Conservation (phyloP, 805 yeast genomes). For the Hanseniaspora singularis region DNA sequence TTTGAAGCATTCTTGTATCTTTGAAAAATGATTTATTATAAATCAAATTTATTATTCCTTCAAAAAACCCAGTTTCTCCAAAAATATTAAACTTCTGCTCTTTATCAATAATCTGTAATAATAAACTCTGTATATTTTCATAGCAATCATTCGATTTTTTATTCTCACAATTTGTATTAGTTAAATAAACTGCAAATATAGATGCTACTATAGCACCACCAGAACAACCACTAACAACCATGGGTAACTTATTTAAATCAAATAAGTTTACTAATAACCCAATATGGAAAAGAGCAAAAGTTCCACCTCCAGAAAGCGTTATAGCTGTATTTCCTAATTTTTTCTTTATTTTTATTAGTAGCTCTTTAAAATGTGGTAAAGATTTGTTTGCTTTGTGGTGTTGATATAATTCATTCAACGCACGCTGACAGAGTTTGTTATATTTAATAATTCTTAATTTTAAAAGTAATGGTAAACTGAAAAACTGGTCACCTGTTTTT, state of each 20-base stretch:
- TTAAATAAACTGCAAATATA: conserved; percentile 66
- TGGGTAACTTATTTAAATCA: conserved; percentile 66
- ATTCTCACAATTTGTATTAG: conserved; percentile 38
- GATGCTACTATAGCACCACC: conserved; percentile 95
- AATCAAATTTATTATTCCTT: conserved; percentile 25
- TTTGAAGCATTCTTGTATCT: conserved; percentile 3
- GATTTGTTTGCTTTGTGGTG: neutral
- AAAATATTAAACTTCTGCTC: conserved; percentile 38
- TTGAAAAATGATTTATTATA: conserved; percentile 20
- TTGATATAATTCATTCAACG: neutral
- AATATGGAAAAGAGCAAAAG: conserved; percentile 83
- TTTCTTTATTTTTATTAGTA: conserved; percentile 46
- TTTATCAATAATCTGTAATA: conserved; percentile 24
- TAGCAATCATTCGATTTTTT: conserved; percentile 22
- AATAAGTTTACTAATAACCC: conserved; percentile 77
- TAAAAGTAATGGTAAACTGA: conserved; percentile 4
- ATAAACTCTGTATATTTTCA: conserved; percentile 47
- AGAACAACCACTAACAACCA: conserved; percentile 83
- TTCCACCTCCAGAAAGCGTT: conserved; percentile 91
- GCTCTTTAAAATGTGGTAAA: conserved; percentile 20
- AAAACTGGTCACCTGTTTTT: conserved; percentile 9
- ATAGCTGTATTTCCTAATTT: conserved; percentile 90
- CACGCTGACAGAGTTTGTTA: neutral
- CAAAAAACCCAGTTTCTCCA: conserved; percentile 1
- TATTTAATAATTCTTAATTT: conserved; percentile 2